Evolutionary conservation across 345 rosid genomes (phyloP).

Genomic region (Corchorus olitorius): DNA sequence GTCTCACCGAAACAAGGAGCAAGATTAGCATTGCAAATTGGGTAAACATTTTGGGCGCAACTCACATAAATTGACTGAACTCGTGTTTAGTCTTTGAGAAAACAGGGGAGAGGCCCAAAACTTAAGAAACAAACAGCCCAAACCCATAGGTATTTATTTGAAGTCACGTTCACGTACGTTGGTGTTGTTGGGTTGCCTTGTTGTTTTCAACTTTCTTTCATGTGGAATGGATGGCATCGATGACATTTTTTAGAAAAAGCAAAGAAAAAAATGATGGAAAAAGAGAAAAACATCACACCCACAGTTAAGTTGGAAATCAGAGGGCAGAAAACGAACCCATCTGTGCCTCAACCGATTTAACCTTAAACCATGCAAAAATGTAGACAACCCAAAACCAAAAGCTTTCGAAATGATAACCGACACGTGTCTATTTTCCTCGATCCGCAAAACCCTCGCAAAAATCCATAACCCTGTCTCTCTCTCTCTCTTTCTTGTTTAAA

Average conservation of each 20-base stretch:
- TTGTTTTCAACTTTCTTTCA: too few relatives aligned
- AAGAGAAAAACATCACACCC: slow-evolving; percentile 1
- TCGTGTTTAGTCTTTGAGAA: too few relatives aligned
- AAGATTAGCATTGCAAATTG: too few relatives aligned
- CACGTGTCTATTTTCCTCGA: slow-evolving; percentile 34
- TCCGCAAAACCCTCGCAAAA: slow-evolving; percentile 34
- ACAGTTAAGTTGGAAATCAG: slow-evolving; percentile 17
- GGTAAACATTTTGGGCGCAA: too few relatives aligned
- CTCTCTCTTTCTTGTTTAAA: slow-evolving; percentile 25
- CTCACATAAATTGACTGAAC: too few relatives aligned
- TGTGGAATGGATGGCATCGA: too few relatives aligned
- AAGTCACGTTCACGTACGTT: too few relatives aligned
- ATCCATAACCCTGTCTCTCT: slow-evolving; percentile 20
- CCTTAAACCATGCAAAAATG: slow-evolving; percentile 1
- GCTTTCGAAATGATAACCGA: slow-evolving; percentile 17
- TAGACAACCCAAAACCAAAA: not conserved
- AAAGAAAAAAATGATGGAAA: not conserved
- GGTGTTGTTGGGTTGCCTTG: too few relatives aligned
- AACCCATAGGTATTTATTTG: too few relatives aligned
- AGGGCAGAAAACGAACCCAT: not conserved
- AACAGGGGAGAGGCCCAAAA: too few relatives aligned
- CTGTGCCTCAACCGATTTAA: not conserved
- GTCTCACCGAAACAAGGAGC: too few relatives aligned
- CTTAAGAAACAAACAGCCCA: too few relatives aligned
- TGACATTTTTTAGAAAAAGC: not conserved